Evolutionary conservation across 2,329 filamentous ascomycete genomes (phyloP).

Genomic region (Colletotrichum sp.): DNA sequence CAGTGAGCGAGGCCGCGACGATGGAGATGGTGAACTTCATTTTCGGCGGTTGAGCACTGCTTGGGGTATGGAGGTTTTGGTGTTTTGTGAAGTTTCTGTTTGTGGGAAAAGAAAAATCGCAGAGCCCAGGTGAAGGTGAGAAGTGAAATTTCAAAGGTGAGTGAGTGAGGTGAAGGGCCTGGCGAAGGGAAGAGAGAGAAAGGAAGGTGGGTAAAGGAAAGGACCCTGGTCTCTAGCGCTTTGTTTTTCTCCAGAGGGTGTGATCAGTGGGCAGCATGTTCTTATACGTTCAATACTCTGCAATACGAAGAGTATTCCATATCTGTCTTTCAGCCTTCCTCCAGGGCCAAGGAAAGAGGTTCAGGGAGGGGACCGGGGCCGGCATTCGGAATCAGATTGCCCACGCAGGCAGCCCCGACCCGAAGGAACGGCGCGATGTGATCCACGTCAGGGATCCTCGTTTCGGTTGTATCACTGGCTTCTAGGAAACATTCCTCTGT

Average conservation of each 20-base stretch:
- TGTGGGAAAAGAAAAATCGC: background rate
- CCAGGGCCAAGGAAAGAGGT: background rate
- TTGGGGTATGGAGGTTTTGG: background rate
- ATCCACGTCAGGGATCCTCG: background rate
- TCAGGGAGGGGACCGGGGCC: background rate
- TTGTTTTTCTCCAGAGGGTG: background rate
- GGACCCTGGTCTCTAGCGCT: background rate
- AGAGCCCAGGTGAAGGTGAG: background rate
- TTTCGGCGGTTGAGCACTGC: background rate
- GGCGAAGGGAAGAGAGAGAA: background rate
- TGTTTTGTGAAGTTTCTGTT: background rate
- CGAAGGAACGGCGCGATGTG: background rate
- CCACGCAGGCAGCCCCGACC: background rate
- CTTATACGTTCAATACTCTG: background rate
- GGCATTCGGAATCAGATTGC: background rate
- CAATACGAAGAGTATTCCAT: background rate
- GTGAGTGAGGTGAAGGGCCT: background rate
- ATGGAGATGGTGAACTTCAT: background rate
- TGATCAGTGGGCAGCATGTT: background rate
- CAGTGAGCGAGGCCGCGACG: background rate
- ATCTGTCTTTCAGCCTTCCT: background rate
- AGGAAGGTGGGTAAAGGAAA: background rate
- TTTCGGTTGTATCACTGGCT: background rate
- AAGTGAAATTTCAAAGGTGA: background rate
- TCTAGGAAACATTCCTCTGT: background rate